Percentiles rank a stretch among this genome's conserved stretches.
Evolutionary conservation across 768 basidiomycete genomes (phyloP).

Genomic region (Termitomyces sp.): DNA sequence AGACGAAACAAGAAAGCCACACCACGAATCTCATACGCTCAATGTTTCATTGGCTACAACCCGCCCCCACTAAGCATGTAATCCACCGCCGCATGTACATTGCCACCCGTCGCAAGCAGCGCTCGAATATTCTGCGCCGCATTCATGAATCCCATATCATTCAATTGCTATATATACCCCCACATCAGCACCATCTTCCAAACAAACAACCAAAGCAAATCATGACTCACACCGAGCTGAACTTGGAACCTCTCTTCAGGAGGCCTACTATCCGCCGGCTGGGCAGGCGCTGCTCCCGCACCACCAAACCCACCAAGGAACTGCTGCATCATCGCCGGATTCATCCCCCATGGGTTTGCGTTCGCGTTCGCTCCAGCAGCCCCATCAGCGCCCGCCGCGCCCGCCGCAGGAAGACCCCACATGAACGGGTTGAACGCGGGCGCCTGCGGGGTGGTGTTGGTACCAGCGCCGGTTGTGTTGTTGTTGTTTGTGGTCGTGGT

Average conservation of each 20-base stretch:
- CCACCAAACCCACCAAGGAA: constrained; percentile 31
- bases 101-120: constrained; percentile 87
- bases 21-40: too few species aligned
- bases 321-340: constrained; percentile 45
- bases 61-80: constrained; percentile 86
- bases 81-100: constrained; percentile 89
- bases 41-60: not conserved
- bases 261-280: constrained; percentile 66
- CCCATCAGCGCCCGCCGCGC: constrained; percentile 7
- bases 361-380: constrained; percentile 22
- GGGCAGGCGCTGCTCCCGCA: constrained; percentile 31
- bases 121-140: constrained; percentile 89
- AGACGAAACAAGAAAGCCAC: too few species aligned
- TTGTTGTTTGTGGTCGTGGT: not conserved
- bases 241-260: constrained; percentile 93
- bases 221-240: constrained; percentile 65
- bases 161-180: constrained; percentile 61
- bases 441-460: constrained; percentile 17
- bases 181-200: not conserved
- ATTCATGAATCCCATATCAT: constrained; percentile 93
- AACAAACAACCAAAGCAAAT: not conserved
- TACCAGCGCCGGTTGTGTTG: constrained; percentile 19
- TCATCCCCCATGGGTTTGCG: constrained; percentile 31
- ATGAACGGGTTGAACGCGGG: constrained; percentile 20
- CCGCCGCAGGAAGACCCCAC: not conserved